These are phyloP conservation scores for Aspergillus sp. DNA, from an alignment of 2,329 filamentous ascomycete species.

Conservation along the genomic window DNA sequence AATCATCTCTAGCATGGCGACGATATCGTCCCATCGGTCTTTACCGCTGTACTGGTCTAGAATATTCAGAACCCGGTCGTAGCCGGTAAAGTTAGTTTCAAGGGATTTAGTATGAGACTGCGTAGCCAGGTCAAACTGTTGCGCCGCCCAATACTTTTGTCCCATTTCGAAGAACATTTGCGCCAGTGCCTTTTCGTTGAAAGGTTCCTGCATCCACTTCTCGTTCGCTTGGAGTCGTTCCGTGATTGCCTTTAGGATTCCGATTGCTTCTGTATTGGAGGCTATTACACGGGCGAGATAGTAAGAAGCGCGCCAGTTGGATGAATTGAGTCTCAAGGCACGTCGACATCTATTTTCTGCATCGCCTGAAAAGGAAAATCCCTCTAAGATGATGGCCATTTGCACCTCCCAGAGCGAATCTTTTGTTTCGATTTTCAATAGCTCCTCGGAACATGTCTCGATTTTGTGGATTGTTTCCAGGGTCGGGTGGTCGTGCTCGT, in stretches of 20 bases:
- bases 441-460: conserved; percentile 8
- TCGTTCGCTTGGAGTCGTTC: conserved; percentile 2
- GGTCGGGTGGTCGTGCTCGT: background rate
- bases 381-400: conserved; percentile 15
- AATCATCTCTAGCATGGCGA: conserved; percentile 1
- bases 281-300: conserved; percentile 13
- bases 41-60: conserved; percentile 7
- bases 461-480: conserved; percentile 6
- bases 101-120: conserved; percentile 7
- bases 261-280: conserved; percentile 10
- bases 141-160: conserved; percentile 8
- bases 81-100: conserved; percentile 4
- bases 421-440: conserved; percentile 2
- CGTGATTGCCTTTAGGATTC: conserved; percentile 6
- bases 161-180: conserved; percentile 13
- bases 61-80: conserved; percentile 6
- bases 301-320: conserved; percentile 18
- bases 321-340: conserved; percentile 11
- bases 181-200: conserved; percentile 3
- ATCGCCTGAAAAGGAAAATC: conserved; percentile 8
- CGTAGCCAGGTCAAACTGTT: conserved; percentile 5
- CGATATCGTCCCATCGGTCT: conserved; percentile 7
- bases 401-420: conserved; percentile 16
- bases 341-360: conserved; percentile 14
- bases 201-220: conserved; percentile 6